These are phyloP conservation scores for Suhomyces emberorum DNA, from an alignment of 805 yeast genomes.

Conservation along the genomic window DNA sequence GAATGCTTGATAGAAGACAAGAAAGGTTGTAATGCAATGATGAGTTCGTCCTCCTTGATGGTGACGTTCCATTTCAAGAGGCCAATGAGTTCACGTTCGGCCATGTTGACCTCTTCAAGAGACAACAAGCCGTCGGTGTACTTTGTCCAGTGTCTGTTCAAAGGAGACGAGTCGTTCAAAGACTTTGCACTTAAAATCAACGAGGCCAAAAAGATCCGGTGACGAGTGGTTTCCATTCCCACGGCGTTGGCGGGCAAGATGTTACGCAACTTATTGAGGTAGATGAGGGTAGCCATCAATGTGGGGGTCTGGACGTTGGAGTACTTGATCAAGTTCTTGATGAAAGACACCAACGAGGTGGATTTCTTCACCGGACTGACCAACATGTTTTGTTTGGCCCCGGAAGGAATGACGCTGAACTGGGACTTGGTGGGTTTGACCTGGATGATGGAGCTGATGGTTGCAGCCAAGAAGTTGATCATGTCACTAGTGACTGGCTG, in stretches of 20 bases:
- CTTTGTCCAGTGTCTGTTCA: conserved; percentile 93
- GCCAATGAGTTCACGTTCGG: conserved; percentile 82
- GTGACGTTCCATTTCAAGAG: conserved; percentile 83
- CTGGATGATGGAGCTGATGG: conserved; percentile 56
- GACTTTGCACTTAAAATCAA: conserved; percentile 89
- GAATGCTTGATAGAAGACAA: conserved; percentile 66
- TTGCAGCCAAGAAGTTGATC: conserved; percentile 55
- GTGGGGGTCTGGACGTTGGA: conserved; percentile 96
- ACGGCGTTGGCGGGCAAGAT: conserved; percentile 82
- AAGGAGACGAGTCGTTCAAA: conserved; percentile 89
- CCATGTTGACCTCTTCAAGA: conserved; percentile 78
- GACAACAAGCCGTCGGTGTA: conserved; percentile 84
- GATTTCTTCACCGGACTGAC: conserved; percentile 22
- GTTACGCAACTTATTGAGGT: conserved; percentile 70
- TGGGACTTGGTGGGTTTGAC: conserved; percentile 26
- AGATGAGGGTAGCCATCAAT: conserved; percentile 86
- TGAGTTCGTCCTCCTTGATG: conserved; percentile 67
- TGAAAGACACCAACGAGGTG: conserved; percentile 54
- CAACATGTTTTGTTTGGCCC: conserved; percentile 13
- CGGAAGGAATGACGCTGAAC: conserved; percentile 37
- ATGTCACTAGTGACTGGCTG: conserved; percentile 56
- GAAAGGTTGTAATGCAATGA: conserved; percentile 69
- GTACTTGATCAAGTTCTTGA: conserved; percentile 65
- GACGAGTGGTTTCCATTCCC: conserved; percentile 92
- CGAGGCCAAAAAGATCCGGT: conserved; percentile 86